phyloP scores from a whole-genome alignment of 257 asterid species.

The Solanum ossicruentum region DNA sequence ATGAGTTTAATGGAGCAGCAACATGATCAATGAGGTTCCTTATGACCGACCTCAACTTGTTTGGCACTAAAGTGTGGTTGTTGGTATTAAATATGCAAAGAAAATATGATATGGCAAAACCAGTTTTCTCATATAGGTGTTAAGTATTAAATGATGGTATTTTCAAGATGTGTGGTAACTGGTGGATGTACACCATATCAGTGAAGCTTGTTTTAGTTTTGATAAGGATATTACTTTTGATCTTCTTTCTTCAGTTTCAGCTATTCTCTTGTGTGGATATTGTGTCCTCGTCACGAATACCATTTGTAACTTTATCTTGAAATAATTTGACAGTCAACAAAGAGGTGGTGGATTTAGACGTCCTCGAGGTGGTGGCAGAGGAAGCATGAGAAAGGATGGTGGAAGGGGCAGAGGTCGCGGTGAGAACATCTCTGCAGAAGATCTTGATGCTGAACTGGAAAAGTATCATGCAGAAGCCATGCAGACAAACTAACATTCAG shows the following conservation, averaged over 20 bases:
- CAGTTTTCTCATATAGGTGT: background rate
- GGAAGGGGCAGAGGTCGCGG: constrained; percentile 40
- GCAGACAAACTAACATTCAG: constrained; percentile 21
- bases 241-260: background rate
- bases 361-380: constrained; percentile 22
- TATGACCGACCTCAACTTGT: background rate
- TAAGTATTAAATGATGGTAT: background rate
- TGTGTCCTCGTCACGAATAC: background rate
- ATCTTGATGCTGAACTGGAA: constrained; percentile 64
- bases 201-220: background rate
- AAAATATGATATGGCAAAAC: background rate
- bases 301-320: background rate
- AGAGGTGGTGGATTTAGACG: constrained; percentile 41
- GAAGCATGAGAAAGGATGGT: constrained; percentile 20
- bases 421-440: constrained; percentile 60
- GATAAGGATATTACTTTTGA: background rate
- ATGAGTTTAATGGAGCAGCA: background rate
- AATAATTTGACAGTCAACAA: constrained; percentile 17
- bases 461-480: constrained; percentile 51
- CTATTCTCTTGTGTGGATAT: background rate
- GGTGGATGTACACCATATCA: background rate
- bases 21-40: background rate
- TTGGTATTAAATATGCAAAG: background rate
- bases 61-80: background rate
- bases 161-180: background rate